Percentiles rank a stretch among this genome's conserved stretches.
These are phyloP conservation scores for Chlorella sp. DNA, from an alignment of 139 green algal genomes.

Conservation along the genomic window DNA sequence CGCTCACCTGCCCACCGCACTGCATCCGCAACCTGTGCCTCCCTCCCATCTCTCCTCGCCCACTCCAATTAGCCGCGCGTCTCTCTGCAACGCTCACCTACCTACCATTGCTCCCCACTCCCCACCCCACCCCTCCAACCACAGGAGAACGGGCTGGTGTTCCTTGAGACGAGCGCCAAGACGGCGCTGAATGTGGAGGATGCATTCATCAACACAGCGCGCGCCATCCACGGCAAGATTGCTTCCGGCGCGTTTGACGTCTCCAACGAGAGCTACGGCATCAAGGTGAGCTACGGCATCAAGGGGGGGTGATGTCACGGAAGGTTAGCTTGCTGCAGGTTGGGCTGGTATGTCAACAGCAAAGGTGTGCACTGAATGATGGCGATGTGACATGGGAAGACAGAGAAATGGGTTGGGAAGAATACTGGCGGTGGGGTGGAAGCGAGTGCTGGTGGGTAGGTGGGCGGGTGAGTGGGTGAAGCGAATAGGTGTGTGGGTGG, in stretches of 20 bases:
- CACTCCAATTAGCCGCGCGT: not conserved
- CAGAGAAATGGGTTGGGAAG: too few species aligned
- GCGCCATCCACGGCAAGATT: slow-evolving; percentile 98
- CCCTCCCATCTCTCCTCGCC: not conserved
- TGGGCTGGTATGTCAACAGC: too few species aligned
- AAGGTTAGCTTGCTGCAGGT: not conserved
- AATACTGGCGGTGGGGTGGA: too few species aligned
- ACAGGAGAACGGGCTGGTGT: slow-evolving; percentile 96
- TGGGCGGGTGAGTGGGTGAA: too few species aligned
- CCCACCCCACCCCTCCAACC: not conserved
- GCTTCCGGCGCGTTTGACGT: slow-evolving; percentile 96
- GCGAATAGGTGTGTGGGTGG: too few species aligned
- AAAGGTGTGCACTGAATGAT: too few species aligned
- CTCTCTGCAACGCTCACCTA: too few species aligned
- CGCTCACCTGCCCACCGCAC: too few species aligned
- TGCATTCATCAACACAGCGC: slow-evolving; percentile 98
- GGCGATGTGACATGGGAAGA: too few species aligned
- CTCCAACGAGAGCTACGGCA: slow-evolving; percentile 97
- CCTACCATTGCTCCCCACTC: not conserved
- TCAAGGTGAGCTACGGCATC: slow-evolving; percentile 97
- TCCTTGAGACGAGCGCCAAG: slow-evolving; percentile 98
- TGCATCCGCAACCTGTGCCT: not conserved
- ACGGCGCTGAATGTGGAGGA: slow-evolving; percentile 99
- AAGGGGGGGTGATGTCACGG: slow-evolving; percentile 64
- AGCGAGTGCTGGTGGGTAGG: too few species aligned